Conservation (phyloP, 768 basidiomycete species). For the Boletus sp. region DNA sequence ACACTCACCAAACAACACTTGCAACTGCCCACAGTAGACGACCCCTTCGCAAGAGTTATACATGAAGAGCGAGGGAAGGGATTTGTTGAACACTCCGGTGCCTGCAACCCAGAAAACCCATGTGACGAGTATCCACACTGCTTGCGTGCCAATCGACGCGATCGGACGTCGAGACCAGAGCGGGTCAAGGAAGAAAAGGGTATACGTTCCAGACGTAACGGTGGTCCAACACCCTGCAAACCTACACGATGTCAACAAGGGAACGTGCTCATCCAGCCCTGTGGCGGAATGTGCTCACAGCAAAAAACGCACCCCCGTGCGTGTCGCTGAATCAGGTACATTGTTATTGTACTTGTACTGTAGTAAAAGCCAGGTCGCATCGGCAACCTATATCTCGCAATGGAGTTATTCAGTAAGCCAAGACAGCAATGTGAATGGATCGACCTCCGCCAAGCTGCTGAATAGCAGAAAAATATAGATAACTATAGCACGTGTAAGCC, state of each 20-base stretch:
- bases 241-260: slow-evolving; percentile 31
- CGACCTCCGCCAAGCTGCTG: slow-evolving; percentile 46
- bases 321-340: slow-evolving; percentile 45
- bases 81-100: slow-evolving; percentile 47
- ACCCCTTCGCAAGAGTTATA: slow-evolving; percentile 37
- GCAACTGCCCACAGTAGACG: slow-evolving; percentile 57
- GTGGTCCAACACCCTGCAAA: slow-evolving; percentile 62
- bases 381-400: slow-evolving; percentile 39
- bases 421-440: neutral
- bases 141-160: slow-evolving; percentile 57
- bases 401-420: slow-evolving; percentile 1
- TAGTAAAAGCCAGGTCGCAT: slow-evolving; percentile 56
- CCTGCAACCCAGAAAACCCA: slow-evolving; percentile 62
- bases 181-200: slow-evolving; percentile 60
- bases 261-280: neutral
- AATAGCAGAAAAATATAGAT: slow-evolving; percentile 52
- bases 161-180: slow-evolving; percentile 50
- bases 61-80: slow-evolving; percentile 44
- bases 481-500: slow-evolving; percentile 33
- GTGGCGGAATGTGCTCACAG: slow-evolving; percentile 37
- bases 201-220: slow-evolving; percentile 48
- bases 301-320: slow-evolving; percentile 43
- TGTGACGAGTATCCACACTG: slow-evolving; percentile 55
- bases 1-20: slow-evolving; percentile 47
- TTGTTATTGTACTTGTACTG: slow-evolving; percentile 54